Percentiles rank a stretch among this genome's conserved stretches.
Conservation (phyloP, 192 early-diverging fungal genomes). For the Pecoramyces ruminantium region DNA sequence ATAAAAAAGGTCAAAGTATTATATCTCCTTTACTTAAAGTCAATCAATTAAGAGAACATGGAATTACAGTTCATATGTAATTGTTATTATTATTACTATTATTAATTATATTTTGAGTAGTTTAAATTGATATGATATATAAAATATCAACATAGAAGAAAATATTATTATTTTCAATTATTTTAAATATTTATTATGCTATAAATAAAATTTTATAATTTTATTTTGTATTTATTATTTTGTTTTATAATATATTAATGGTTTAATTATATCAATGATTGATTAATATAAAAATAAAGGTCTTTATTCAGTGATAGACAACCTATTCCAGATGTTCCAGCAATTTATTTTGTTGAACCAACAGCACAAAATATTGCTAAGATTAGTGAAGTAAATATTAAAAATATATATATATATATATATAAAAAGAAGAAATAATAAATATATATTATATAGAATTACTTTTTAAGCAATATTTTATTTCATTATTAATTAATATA, state of each 20-base stretch:
- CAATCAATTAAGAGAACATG: slow-evolving; percentile 85
- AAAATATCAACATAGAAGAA: too few species aligned
- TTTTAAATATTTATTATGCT: too few species aligned
- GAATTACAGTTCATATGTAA: slow-evolving; percentile 95
- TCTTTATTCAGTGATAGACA: slow-evolving; percentile 64
- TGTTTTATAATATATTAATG: too few species aligned
- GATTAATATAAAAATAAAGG: slow-evolving; percentile 41
- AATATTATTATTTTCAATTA: too few species aligned
- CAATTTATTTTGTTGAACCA: slow-evolving; percentile 89
- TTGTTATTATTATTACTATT: not conserved
- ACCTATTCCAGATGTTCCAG: slow-evolving; percentile 87
- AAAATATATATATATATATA: not conserved
- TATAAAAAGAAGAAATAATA: not conserved
- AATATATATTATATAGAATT: too few species aligned
- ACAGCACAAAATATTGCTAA: slow-evolving; percentile 65
- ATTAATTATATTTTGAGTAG: too few species aligned
- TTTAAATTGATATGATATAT: too few species aligned
- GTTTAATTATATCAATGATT: too few species aligned
- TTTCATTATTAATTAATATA: too few species aligned
- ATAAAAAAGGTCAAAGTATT: slow-evolving; percentile 78
- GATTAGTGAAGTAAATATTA: slow-evolving; percentile 54
- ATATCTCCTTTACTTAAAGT: slow-evolving; percentile 95
- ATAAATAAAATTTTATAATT: too few species aligned
- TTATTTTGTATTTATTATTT: too few species aligned
- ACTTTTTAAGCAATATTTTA: too few species aligned